Evolutionary conservation across 805 yeast species (phyloP), one percentile per base, ranked within the genome.

Genomic region (Lachancea sp.): DNA sequence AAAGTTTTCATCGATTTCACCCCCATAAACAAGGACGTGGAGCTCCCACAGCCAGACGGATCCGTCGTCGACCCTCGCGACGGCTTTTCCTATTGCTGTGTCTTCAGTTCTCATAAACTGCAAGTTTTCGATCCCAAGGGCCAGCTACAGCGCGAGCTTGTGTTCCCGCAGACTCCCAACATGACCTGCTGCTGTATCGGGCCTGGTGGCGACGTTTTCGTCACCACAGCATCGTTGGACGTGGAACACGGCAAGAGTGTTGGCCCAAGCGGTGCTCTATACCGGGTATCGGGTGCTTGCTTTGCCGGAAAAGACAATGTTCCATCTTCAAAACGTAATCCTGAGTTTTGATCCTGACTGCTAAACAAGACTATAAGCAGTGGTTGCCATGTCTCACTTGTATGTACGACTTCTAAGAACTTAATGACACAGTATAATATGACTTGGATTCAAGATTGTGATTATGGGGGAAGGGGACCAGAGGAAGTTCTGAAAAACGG

Each of bases 1-100:
- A 70, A n/a, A 62, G 58, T 38, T 18, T 71, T 71, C 49, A 65
- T 79, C 41, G 63, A 70, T 13, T 54, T 71, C 22, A 62, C 56
- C 47, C 65, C 38, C 27, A 30, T 45, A 12, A 50, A 53, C 31
- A 43, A 52, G 25, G 41, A 36, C 0, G 51, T 53, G 42, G 62
- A 56, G 16, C 58, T 65, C 4, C 77, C 81, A 8, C 93, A 80
- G 53, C 96, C 96, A 0, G 97, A 89, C 62, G 97, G 97, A 17
- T 72, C 84, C 51, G 69, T 81, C 20, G 65, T 84, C 51, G 78
- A 84, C 35, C 63, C 55, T 3, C 60, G 60, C 18, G 62, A 70
- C 29, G 81, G 78, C 8, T 70, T 75, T 42, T 58, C 89, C 33
- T 84, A 75, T 65, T 69, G 79, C 4, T 85, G 95, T 1, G 76